Conservation (phyloP, 2,329 filamentous ascomycete genomes). For the Alternaria arbusti region DNA sequence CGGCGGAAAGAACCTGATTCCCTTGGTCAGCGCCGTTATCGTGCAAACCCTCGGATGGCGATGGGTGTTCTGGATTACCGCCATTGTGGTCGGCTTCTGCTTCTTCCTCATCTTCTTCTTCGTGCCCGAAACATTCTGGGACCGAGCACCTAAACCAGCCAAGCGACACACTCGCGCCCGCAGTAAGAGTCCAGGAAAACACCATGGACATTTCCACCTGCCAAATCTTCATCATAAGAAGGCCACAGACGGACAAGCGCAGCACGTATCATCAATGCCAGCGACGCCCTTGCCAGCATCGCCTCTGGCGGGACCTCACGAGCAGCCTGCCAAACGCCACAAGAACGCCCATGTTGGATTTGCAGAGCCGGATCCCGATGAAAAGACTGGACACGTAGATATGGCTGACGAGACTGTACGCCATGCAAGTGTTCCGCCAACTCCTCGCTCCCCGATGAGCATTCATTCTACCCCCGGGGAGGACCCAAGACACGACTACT, state of each 20-base stretch:
- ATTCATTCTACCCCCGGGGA: conserved; percentile 55
- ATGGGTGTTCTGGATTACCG: conserved; percentile 90
- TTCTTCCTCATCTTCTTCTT: conserved; percentile 81
- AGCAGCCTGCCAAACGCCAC: conserved; percentile 13
- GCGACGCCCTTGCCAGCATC: conserved; percentile 9
- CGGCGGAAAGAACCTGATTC: conserved; percentile 89
- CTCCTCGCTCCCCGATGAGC: conserved; percentile 23
- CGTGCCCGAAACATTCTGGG: conserved; percentile 96
- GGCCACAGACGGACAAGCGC: conserved; percentile 11
- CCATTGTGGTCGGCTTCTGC: conserved; percentile 77
- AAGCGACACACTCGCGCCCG: conserved; percentile 46
- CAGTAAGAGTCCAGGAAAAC: conserved; percentile 38
- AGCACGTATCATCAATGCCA: background rate
- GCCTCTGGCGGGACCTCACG: conserved; percentile 1
- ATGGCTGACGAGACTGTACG: conserved; percentile 52
- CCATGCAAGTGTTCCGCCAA: conserved; percentile 10
- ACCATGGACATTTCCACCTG: conserved; percentile 32
- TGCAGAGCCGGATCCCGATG: conserved; percentile 40
- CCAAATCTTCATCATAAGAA: conserved; percentile 30
- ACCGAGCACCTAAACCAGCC: conserved; percentile 70
- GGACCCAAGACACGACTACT: conserved; percentile 18
- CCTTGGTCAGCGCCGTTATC: conserved; percentile 83
- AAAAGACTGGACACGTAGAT: conserved; percentile 23
- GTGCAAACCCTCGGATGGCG: conserved; percentile 82
- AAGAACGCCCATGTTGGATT: conserved; percentile 59